Conservation (phyloP, 768 basidiomycete genomes). For the Suillus placidus region DNA sequence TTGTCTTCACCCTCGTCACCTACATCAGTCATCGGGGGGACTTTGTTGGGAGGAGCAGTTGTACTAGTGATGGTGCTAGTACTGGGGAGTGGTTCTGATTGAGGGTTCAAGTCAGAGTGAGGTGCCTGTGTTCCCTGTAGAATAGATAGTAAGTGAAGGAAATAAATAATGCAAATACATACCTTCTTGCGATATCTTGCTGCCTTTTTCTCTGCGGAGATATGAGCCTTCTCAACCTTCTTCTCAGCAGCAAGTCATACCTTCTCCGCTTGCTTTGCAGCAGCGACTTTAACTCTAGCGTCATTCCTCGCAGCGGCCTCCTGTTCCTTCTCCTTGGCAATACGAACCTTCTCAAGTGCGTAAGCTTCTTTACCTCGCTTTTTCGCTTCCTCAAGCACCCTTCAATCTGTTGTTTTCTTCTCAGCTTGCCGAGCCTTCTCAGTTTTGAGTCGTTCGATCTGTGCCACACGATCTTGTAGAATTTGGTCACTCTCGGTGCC, state of each 20-base stretch:
- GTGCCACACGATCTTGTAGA: constrained; percentile 1
- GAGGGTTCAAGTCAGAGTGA: not conserved
- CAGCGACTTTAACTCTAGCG: not conserved
- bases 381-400: constrained; percentile 5
- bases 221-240: not conserved
- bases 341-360: not conserved
- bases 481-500: not conserved
- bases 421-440: not conserved
- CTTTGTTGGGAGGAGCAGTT: not conserved
- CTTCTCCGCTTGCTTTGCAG: not conserved
- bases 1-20: constrained; percentile 7
- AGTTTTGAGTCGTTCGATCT: not conserved
- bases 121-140: not conserved
- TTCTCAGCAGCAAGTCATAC: not conserved
- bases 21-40: not conserved
- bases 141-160: not conserved
- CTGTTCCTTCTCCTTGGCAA: not conserved
- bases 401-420: not conserved
- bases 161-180: not conserved
- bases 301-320: not conserved
- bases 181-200: not conserved
- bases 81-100: not conserved
- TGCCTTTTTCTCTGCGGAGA: constrained; percentile 1
- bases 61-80: too few relatives aligned
- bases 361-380: constrained; percentile 6